Evolutionary conservation across 2,329 filamentous ascomycete genomes (phyloP).

Genomic region (Rhynchosporium graminicola): DNA sequence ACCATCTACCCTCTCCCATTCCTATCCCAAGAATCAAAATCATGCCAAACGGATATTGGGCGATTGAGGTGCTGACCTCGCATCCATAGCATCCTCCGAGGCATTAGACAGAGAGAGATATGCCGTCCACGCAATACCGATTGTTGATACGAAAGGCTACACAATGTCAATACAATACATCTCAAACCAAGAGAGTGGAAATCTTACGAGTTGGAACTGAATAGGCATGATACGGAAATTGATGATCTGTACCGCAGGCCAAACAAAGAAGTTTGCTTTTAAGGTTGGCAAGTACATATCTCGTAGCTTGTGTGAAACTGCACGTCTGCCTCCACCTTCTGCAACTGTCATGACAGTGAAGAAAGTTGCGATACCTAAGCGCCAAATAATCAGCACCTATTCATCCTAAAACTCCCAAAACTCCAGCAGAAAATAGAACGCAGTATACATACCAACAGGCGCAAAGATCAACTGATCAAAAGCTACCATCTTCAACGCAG

Average conservation of each 20-base stretch:
- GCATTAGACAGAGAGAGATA: conserved; percentile 93
- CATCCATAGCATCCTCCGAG: conserved; percentile 54
- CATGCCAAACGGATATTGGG: conserved; percentile 40
- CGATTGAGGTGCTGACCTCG: conserved; percentile 39
- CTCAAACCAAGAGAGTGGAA: not conserved
- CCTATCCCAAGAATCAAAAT: conserved; percentile 29
- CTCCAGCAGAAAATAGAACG: not conserved
- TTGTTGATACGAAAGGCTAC: conserved; percentile 90
- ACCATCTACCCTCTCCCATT: conserved; percentile 20
- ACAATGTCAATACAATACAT: conserved; percentile 17
- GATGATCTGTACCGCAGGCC: conserved; percentile 93
- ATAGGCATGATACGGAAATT: conserved; percentile 96
- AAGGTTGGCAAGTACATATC: conserved; percentile 93
- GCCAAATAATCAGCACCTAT: conserved; percentile 9
- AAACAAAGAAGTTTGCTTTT: conserved; percentile 93
- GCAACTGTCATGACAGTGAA: conserved; percentile 96
- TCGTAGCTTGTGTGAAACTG: conserved; percentile 79
- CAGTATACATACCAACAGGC: conserved; percentile 66
- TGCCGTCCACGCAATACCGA: conserved; percentile 97
- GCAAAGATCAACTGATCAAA: conserved; percentile 94
- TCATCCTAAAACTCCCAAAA: not conserved
- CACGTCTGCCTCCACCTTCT: conserved; percentile 83
- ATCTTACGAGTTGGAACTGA: conserved; percentile 90
- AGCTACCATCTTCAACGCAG: conserved; percentile 85
- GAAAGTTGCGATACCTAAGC: conserved; percentile 73